Base-by-base conservation (phyloP, 495 filamentous ascomycete species). In the Cladorrhinum samala region DNA sequence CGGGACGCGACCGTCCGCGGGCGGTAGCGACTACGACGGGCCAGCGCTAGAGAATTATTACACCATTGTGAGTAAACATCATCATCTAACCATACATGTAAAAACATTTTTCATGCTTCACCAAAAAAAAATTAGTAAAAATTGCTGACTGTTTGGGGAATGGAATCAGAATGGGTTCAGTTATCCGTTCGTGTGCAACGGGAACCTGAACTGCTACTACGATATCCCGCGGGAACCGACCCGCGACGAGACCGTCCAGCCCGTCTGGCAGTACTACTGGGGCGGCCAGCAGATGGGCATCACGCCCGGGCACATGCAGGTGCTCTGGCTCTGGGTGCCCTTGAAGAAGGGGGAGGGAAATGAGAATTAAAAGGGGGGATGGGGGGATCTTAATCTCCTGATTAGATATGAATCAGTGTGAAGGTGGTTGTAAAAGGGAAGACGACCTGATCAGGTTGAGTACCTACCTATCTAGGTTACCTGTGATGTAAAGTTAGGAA, bases 201-300 rank as follows among this genome's bases (percentile, higher is more conserved):
- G 65, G 2, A 60, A 70, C 19, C 25, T 58, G 5, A 52, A 56
- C 59, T 71, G 68, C 61, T 60, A 42, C 49, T 70, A 64, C 38
- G 68, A 71, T 39, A 56, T 67, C 21, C 59, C 59, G 50, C 17
- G 19, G 25, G 18, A 50, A 18, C 60, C 63, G 13, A 38, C 43
- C 5, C 13, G 11, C 5, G 46, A 52, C 2, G 39, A 24, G 0
- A 41, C 44, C 3, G 20, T 24, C n/a, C 20, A 55, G 17, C 59
- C 66, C 7, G 60, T 67, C 2, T 71, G 68, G 68, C 56, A 62
- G 46, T 72, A 50, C 50, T 49, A 58, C 16, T 72, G 67, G 67
- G 68, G 68, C 2, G 52, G 54, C 33, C 41, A 59, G n/a, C 63
- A 71, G 61, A 25, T 40, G 49, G 48, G 33, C 0, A 49, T 67